phyloP scores from a whole-genome alignment of 305 asterid species.

The Solanum hybrid region DNA sequence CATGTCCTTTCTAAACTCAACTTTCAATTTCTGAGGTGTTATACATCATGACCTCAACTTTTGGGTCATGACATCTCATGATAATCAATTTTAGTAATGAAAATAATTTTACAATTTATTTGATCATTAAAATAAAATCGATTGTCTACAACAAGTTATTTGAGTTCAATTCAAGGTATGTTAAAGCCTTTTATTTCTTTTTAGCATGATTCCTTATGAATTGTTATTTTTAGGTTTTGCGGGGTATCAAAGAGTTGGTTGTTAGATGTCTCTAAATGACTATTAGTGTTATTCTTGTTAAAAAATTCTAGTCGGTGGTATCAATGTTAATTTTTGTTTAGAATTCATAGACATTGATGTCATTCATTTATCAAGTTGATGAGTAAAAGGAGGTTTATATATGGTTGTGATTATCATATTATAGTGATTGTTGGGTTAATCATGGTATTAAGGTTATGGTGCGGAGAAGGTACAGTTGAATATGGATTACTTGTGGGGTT shows the following conservation, averaged over 20 bases:
- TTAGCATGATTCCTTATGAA: neutral
- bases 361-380: neutral
- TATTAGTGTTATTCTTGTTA: neutral
- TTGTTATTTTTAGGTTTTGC: neutral
- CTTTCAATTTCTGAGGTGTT: neutral
- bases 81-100: too few relatives aligned
- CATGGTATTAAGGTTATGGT: neutral
- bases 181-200: neutral
- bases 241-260: neutral
- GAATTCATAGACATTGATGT: neutral
- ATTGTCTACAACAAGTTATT: too few relatives aligned
- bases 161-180: too few relatives aligned
- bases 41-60: too few relatives aligned
- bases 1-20: neutral
- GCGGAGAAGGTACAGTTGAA: neutral
- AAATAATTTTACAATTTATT: too few relatives aligned
- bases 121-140: too few relatives aligned
- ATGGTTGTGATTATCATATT: neutral
- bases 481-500: too few relatives aligned
- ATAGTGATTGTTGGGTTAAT: neutral
- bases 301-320: too few relatives aligned
- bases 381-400: neutral
- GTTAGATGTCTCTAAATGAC: neutral
- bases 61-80: too few relatives aligned
- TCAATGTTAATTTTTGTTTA: neutral